Conservation (phyloP, 2,329 filamentous ascomycete species). For the Raffaelea arxii region DNA sequence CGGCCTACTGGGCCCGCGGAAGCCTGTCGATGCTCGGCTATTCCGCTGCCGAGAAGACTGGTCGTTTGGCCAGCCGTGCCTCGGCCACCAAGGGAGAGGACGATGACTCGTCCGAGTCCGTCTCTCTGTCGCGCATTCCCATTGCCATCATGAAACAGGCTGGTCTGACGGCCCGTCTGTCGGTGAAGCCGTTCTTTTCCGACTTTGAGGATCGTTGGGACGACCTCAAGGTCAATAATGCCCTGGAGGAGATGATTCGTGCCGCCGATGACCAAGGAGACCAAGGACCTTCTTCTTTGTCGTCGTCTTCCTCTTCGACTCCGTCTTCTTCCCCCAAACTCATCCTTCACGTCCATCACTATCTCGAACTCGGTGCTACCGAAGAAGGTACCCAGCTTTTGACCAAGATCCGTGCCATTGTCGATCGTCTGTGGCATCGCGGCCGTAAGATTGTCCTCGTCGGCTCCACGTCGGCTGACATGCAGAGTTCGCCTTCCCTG, state of each 20-base stretch:
- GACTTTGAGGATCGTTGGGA: slow-evolving; percentile 45
- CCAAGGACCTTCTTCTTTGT: too few species aligned
- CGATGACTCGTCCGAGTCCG: slow-evolving; percentile 16
- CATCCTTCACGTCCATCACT: slow-evolving; percentile 73
- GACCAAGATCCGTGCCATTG: slow-evolving; percentile 56
- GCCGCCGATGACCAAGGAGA: slow-evolving; percentile 33
- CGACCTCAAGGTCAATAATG: slow-evolving; percentile 48
- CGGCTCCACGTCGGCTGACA: slow-evolving; percentile 57
- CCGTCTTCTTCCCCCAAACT: slow-evolving; percentile 40
- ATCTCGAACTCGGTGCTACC: slow-evolving; percentile 64
- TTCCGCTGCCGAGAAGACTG: slow-evolving; percentile 43
- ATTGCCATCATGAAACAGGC: slow-evolving; percentile 8
- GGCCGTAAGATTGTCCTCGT: slow-evolving; percentile 68
- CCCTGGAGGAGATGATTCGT: slow-evolving; percentile 46
- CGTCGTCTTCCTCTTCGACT: slow-evolving; percentile 4
- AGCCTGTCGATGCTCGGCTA: slow-evolving; percentile 47
- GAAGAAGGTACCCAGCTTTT: slow-evolving; percentile 61
- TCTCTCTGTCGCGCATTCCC: slow-evolving; percentile 15
- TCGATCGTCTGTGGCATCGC: slow-evolving; percentile 61
- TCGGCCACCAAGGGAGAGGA: slow-evolving; percentile 22
- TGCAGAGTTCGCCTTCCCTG: slow-evolving; percentile 28
- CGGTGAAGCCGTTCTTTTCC: slow-evolving; percentile 16
- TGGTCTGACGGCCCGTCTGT: slow-evolving; percentile 3
- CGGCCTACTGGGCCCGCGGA: slow-evolving; percentile 35
- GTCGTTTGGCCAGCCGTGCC: slow-evolving; percentile 33